These are phyloP conservation scores for Phyllosticta ampelicida DNA, from an alignment of 2,329 filamentous ascomycete species.

Conservation along the genomic window DNA sequence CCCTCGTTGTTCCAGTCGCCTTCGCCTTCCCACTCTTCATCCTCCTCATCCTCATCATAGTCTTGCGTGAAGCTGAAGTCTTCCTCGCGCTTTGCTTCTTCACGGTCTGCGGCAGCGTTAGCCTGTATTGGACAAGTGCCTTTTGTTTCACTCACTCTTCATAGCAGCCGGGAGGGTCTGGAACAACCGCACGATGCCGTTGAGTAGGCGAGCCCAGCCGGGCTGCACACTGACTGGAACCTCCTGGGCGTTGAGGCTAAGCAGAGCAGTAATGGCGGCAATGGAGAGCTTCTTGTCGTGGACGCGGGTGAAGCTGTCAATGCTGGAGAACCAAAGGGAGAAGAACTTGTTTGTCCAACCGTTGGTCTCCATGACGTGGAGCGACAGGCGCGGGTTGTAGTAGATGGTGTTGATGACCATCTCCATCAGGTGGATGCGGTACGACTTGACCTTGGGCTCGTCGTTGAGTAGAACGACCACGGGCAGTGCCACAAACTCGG, in stretches of 20 bases:
- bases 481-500: slow-evolving; percentile 78
- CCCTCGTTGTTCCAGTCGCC: slow-evolving; percentile 57
- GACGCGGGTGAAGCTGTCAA: slow-evolving; percentile 83
- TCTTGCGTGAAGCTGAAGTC: slow-evolving; percentile 73
- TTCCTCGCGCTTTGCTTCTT: slow-evolving; percentile 76
- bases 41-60: slow-evolving; percentile 59
- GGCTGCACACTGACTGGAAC: slow-evolving; percentile 88
- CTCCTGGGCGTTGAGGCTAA: slow-evolving; percentile 67
- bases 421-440: slow-evolving; percentile 94
- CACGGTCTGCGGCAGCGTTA: slow-evolving; percentile 51
- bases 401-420: slow-evolving; percentile 98
- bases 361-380: slow-evolving; percentile 81
- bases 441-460: slow-evolving; percentile 81
- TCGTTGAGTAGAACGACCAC: slow-evolving; percentile 70
- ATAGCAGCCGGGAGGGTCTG: slow-evolving; percentile 78
- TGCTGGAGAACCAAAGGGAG: slow-evolving; percentile 94
- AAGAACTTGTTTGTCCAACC: slow-evolving; percentile 99
- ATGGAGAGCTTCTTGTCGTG: slow-evolving; percentile 99
- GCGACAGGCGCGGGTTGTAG: slow-evolving; percentile 80
- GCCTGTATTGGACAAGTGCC: slow-evolving; percentile 15
- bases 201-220: slow-evolving; percentile 86
- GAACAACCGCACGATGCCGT: slow-evolving; percentile 83
- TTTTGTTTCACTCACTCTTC: slow-evolving; percentile 51
- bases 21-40: slow-evolving; percentile 70
- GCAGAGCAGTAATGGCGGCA: slow-evolving; percentile 76